Base-by-base conservation (phyloP, 345 rosid species). In the Reutealis trisperma region DNA sequence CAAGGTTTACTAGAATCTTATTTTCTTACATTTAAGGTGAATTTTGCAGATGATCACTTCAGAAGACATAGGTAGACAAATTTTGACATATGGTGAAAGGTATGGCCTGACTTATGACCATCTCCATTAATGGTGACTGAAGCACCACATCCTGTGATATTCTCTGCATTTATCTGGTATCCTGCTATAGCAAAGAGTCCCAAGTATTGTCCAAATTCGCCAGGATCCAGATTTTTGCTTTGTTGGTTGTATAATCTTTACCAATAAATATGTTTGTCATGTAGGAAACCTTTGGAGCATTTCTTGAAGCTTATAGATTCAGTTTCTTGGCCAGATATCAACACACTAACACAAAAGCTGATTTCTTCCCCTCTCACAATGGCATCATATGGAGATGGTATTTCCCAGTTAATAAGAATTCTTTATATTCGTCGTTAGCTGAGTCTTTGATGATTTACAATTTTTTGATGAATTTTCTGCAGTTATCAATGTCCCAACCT, bases 321-420 rank as follows among this genome's bases (percentile, higher is more conserved):
- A 77, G 75, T 94, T 63, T 88, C 92, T 15, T 78, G 79, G 77
- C 83, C 82, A 44, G 97, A 91, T 81, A 86, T 91, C 60, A 12
- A 86, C 15, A 70, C 70, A 27, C 78, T 88, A 57, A 88, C 90
- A 72, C 79, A 79, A 70, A 86, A 84, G 83, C 77, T 94, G 32
- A 81, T 94, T 22, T 86, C 98, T 32, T 90, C 91, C 24, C 94
- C 97, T 74, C 88, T 94, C 69, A 89, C 98, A 69, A 90, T 94
- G 93, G 94, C 92, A 64, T 87, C 93, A 41, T 87, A 88, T 1
- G 97, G 98, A 63, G 97, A 93, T 72, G 98, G 98, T 94, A 89
- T 73, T 59, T 58, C 66, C 21, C 61, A 67, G 11, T 44, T 21
- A 22, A 10, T 42, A 37, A 18, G 27, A 75, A 55, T 67, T 34